phyloP scores from a whole-genome alignment of 768 basidiomycete genomes.

The Naematelia aurantialba region DNA sequence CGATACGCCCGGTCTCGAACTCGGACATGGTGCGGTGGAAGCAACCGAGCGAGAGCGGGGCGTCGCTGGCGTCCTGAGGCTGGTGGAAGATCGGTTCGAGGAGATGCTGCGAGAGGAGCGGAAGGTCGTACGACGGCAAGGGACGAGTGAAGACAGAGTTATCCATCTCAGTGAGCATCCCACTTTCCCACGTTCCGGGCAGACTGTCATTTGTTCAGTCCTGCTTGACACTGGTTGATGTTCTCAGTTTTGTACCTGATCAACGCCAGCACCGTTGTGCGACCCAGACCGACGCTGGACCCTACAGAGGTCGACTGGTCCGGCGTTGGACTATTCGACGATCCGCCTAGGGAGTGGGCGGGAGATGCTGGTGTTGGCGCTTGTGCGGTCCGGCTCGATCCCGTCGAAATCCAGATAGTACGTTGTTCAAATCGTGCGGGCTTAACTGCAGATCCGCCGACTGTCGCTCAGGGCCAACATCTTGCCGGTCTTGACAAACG shows the following conservation, averaged over 20 bases:
- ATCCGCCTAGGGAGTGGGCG: neutral
- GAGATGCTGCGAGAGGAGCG: conserved; percentile 35
- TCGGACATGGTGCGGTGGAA: conserved; percentile 3
- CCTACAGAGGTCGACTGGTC: conserved; percentile 34
- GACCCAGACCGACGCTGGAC: conserved; percentile 3
- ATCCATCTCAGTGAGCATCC: conserved; percentile 40
- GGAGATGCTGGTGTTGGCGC: no score
- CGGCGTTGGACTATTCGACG: conserved; percentile 22
- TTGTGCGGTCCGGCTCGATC: neutral
- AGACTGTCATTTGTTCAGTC: neutral
- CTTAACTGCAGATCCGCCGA: conserved; percentile 28
- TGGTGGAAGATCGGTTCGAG: conserved; percentile 37
- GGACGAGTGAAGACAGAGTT: conserved; percentile 27
- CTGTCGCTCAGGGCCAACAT: conserved; percentile 26
- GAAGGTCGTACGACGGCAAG: conserved; percentile 24
- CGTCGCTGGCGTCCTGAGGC: conserved; percentile 22
- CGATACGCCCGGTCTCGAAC: conserved; percentile 41
- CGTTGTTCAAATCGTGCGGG: neutral
- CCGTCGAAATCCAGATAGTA: conserved; percentile 27
- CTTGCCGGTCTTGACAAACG: conserved; percentile 33
- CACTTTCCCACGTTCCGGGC: neutral
- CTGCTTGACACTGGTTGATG: no score
- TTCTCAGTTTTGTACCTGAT: conserved; percentile 40
- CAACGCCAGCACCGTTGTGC: conserved; percentile 32
- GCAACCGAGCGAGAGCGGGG: conserved; percentile 29